phyloP scores from a whole-genome alignment of 495 filamentous ascomycete genomes.

The Achaetomiella virescens region DNA sequence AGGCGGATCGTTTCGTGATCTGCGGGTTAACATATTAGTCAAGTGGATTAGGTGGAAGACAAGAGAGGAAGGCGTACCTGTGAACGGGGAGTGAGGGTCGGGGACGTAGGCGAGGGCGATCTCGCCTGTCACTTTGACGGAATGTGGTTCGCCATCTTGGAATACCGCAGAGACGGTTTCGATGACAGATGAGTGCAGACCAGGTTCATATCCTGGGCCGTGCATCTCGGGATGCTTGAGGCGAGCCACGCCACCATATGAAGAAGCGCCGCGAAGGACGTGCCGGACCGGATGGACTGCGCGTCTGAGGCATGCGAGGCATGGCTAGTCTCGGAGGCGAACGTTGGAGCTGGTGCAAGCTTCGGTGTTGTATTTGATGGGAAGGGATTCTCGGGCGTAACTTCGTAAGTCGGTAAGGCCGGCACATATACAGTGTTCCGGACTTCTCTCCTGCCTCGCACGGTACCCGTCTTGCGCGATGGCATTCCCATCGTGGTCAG shows the following conservation, averaged over 20 bases:
- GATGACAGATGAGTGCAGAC: conserved; percentile 84
- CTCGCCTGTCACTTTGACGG: conserved; percentile 77
- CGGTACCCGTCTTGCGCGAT: conserved; percentile 63
- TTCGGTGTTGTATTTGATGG: conserved; percentile 31
- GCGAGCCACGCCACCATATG: conserved; percentile 43
- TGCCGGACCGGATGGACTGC: conserved; percentile 82
- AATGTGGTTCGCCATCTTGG: conserved; percentile 62
- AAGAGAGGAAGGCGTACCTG: conserved; percentile 18
- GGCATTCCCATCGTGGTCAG: conserved; percentile 54
- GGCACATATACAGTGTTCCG: conserved; percentile 81
- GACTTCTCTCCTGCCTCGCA: conserved; percentile 85
- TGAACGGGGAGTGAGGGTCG: conserved; percentile 33
- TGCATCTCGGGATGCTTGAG: conserved; percentile 78
- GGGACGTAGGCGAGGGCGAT: conserved; percentile 82
- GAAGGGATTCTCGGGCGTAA: conserved; percentile 37
- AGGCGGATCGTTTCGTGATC: conserved; percentile 68
- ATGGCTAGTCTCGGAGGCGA: conserved; percentile 47
- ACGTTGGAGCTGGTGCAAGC: conserved; percentile 37
- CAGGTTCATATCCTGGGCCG: conserved; percentile 59
- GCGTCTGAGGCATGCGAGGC: conserved; percentile 72
- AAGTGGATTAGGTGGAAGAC: not conserved
- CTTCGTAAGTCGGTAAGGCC: conserved; percentile 33
- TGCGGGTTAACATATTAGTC: conserved; percentile 16
- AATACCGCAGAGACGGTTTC: conserved; percentile 86
- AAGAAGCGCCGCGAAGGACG: conserved; percentile 52